Evolutionary conservation across 2,329 filamentous ascomycete species (phyloP).

Genomic region (Penicillium glabrum): DNA sequence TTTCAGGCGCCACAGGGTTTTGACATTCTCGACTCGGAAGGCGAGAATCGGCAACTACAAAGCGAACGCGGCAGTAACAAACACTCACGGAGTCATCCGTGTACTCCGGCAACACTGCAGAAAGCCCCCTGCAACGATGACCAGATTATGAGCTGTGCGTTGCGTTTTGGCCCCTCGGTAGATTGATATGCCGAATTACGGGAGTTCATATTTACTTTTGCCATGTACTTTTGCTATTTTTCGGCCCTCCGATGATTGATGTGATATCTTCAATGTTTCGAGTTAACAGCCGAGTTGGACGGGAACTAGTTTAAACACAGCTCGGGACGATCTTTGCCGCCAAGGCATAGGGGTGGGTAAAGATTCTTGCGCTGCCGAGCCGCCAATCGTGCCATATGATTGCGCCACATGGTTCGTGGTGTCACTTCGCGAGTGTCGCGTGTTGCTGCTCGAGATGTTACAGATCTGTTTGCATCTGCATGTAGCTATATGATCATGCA

Average conservation of each 20-base stretch:
- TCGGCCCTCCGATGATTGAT: conserved; percentile 10
- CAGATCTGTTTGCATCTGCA: not conserved
- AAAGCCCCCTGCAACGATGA: not conserved
- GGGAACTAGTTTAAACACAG: not conserved
- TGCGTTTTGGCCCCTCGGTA: not conserved
- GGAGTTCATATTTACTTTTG: not conserved
- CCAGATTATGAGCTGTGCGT: not conserved
- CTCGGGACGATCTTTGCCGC: not conserved
- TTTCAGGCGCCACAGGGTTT: not conserved
- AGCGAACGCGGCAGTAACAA: not conserved
- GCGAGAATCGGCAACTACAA: not conserved
- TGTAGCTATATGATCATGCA: not conserved
- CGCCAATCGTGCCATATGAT: conserved; percentile 6
- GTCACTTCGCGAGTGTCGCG: not conserved
- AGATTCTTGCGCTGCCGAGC: not conserved
- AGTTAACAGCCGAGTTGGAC: conserved; percentile 1
- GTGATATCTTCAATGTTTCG: not conserved
- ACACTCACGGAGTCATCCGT: not conserved
- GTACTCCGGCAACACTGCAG: not conserved
- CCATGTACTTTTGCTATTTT: not conserved
- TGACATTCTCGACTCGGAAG: not conserved
- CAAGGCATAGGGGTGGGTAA: conserved; percentile 2
- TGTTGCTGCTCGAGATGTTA: not conserved
- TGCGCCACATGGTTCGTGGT: conserved; percentile 4
- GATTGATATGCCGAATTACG: not conserved